phyloP scores from a whole-genome alignment of 2,329 filamentous ascomycete genomes.

The Sporothrix humicola region DNA sequence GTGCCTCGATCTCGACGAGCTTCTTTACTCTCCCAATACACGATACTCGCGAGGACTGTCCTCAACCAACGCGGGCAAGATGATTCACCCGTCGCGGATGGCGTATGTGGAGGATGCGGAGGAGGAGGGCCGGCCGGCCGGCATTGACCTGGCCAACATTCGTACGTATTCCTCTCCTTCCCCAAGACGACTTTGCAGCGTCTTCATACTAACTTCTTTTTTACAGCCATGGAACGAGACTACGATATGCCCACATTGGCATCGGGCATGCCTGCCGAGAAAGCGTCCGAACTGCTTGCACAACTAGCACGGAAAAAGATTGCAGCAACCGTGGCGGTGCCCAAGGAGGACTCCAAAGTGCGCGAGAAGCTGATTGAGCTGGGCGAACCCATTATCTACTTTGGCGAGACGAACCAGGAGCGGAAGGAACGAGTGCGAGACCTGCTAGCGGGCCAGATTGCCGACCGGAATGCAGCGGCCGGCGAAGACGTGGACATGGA shows the following conservation, averaged over 20 bases:
- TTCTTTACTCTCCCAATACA: not conserved
- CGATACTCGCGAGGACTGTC: not conserved
- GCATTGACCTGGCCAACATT: slow-evolving; percentile 54
- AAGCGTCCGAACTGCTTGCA: slow-evolving; percentile 80
- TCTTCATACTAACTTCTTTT: slow-evolving; percentile 29
- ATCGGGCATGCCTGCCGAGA: slow-evolving; percentile 74
- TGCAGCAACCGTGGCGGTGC: slow-evolving; percentile 86
- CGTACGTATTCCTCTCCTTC: slow-evolving; percentile 44
- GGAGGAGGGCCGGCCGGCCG: slow-evolving; percentile 61
- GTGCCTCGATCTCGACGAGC: slow-evolving; percentile 2
- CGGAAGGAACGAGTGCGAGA: slow-evolving; percentile 85
- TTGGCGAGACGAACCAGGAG: slow-evolving; percentile 87
- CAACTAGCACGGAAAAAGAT: slow-evolving; percentile 92
- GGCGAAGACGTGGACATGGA: slow-evolving; percentile 42
- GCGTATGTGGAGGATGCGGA: slow-evolving; percentile 90
- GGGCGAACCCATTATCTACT: slow-evolving; percentile 92
- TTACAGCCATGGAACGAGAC: slow-evolving; percentile 69
- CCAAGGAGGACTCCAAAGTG: slow-evolving; percentile 87
- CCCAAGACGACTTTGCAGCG: not conserved
- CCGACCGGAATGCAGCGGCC: slow-evolving; percentile 26
- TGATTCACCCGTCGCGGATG: slow-evolving; percentile 86
- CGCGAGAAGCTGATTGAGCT: slow-evolving; percentile 80
- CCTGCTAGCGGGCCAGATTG: slow-evolving; percentile 58
- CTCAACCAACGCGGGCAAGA: slow-evolving; percentile 41
- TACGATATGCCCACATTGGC: slow-evolving; percentile 74